phyloP scores from a whole-genome alignment of 768 basidiomycete species.

The Mycena latifolia region DNA sequence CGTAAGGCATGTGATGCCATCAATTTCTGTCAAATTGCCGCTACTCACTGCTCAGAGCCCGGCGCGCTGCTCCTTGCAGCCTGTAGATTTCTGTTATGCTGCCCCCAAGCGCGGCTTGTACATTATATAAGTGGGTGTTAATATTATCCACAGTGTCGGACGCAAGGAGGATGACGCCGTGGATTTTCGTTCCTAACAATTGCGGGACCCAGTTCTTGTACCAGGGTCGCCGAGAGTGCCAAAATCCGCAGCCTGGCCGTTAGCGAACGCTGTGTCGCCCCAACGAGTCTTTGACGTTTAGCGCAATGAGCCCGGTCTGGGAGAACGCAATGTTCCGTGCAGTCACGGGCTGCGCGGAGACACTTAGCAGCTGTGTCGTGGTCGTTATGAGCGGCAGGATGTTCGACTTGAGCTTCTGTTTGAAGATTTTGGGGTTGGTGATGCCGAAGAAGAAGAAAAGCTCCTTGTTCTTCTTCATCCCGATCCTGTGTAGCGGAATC shows the following conservation, averaged over 20 bases:
- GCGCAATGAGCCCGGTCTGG: slow-evolving; percentile 57
- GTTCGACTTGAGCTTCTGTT: slow-evolving; percentile 48
- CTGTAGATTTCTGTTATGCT: slow-evolving; percentile 21
- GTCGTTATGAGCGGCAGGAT: slow-evolving; percentile 61
- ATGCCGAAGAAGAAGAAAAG: no score
- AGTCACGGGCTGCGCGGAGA: slow-evolving; percentile 31
- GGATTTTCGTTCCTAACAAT: slow-evolving; percentile 56
- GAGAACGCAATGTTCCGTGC: slow-evolving; percentile 71
- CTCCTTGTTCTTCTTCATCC: slow-evolving; percentile 68
- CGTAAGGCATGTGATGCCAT: no score
- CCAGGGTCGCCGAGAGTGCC: slow-evolving; percentile 53
- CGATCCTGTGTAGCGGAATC: slow-evolving; percentile 55
- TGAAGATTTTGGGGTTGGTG: slow-evolving; percentile 56
- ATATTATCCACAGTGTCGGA: slow-evolving; percentile 50
- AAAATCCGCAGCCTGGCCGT: no score
- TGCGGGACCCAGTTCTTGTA: slow-evolving; percentile 57
- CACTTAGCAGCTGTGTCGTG: slow-evolving; percentile 54
- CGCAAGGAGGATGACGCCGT: slow-evolving; percentile 61
- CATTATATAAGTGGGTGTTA: slow-evolving; percentile 43
- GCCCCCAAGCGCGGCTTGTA: slow-evolving; percentile 52
- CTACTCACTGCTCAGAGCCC: no score
- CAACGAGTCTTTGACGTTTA: slow-evolving; percentile 57
- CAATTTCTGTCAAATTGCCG: no score
- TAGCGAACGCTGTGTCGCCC: slow-evolving; percentile 45
- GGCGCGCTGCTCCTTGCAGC: no score